These are phyloP conservation scores for Globisporangium rhizosaccharum DNA, from an alignment of 352 stramenopile species.

Conservation along the genomic window DNA sequence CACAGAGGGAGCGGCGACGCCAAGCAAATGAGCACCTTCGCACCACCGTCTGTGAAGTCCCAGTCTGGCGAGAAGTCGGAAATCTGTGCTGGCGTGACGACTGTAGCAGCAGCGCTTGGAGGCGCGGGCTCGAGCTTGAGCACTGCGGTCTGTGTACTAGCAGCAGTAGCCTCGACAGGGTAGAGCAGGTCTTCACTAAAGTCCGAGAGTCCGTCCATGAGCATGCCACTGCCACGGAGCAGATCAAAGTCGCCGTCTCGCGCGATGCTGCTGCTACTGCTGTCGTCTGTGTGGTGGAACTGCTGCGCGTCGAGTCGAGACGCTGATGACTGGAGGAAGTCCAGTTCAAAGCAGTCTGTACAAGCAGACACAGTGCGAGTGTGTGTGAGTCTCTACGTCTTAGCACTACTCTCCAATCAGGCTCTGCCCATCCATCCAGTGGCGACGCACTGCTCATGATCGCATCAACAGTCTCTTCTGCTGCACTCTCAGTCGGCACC, in stretches of 20 bases:
- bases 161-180: slow-evolving; percentile 12
- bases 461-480: slow-evolving; percentile 36
- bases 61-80: slow-evolving; percentile 83
- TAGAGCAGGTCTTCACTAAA: slow-evolving; percentile 28
- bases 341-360: slow-evolving; percentile 51
- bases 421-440: too few relatives aligned
- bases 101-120: background rate
- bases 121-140: background rate
- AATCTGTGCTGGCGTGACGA: slow-evolving; percentile 44
- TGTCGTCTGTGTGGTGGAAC: background rate
- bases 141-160: background rate
- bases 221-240: slow-evolving; percentile 7
- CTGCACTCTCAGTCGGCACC: background rate
- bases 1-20: slow-evolving; percentile 33
- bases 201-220: slow-evolving; percentile 17
- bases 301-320: background rate
- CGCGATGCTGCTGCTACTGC: background rate
- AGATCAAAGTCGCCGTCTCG: slow-evolving; percentile 6
- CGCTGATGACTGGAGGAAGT: slow-evolving; percentile 24
- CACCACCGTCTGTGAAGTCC: slow-evolving; percentile 68
- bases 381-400: background rate
- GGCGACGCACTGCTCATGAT: slow-evolving; percentile 47
- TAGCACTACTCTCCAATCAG: too few relatives aligned
- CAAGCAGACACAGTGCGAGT: background rate
- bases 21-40: slow-evolving; percentile 82